These are phyloP conservation scores for Debaryomyces fabryi DNA, from an alignment of 1,139 yeast species.

Conservation along the genomic window DNA sequence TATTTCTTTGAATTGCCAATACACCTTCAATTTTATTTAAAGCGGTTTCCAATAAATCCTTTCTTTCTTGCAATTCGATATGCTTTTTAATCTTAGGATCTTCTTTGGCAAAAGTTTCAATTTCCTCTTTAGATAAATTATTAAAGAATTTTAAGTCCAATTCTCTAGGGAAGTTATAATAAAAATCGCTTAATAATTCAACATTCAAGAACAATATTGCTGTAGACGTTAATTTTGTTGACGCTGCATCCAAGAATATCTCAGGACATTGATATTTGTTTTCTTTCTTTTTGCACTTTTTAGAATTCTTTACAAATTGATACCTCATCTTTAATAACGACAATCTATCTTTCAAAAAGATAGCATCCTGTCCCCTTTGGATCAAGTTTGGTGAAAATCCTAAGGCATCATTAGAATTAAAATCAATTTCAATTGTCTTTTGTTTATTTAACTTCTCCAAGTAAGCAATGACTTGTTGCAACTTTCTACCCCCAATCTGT, in stretches of 20 bases:
- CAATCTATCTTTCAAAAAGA: constrained; percentile 79
- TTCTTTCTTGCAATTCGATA: constrained; percentile 89
- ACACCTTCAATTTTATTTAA: constrained; percentile 85
- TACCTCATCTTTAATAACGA: constrained; percentile 73
- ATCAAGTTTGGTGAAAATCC: constrained; percentile 77
- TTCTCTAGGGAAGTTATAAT: constrained; percentile 94
- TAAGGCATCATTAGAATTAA: constrained; percentile 60
- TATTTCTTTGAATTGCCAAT: constrained; percentile 65
- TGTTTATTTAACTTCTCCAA: constrained; percentile 53
- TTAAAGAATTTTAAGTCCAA: constrained; percentile 74
- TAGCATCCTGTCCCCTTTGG: constrained; percentile 78
- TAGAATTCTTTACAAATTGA: constrained; percentile 71
- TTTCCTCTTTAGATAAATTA: constrained; percentile 68
- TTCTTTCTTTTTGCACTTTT: constrained; percentile 71
- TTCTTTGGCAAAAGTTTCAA: constrained; percentile 90
- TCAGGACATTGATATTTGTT: constrained; percentile 94
- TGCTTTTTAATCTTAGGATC: constrained; percentile 90
- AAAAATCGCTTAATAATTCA: constrained; percentile 90
- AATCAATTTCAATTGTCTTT: constrained; percentile 46
- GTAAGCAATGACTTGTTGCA: constrained; percentile 80
- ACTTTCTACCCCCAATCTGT: constrained; percentile 79
- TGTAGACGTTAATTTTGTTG: constrained; percentile 88
- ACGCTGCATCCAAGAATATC: constrained; percentile 87
- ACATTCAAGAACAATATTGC: constrained; percentile 93
- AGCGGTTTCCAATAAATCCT: constrained; percentile 84